These are phyloP conservation scores for Fusarium sp. DNA, from an alignment of 2,329 filamentous ascomycete genomes.

Conservation along the genomic window DNA sequence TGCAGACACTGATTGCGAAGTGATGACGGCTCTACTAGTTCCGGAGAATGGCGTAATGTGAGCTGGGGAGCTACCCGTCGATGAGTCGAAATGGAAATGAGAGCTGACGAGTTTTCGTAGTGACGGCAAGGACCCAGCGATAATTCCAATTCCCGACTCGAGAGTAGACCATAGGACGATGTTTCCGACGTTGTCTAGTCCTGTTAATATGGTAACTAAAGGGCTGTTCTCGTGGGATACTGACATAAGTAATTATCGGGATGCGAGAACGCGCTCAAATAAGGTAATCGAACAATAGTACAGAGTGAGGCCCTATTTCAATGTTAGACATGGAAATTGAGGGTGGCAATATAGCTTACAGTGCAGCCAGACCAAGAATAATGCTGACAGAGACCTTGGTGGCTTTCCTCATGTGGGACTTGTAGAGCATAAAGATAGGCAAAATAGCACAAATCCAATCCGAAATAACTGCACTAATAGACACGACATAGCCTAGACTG, in stretches of 20 bases:
- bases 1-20: not conserved
- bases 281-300: conserved; percentile 27
- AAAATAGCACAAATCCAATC: conserved; percentile 29
- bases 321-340: fast-evolving
- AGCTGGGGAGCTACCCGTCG: not conserved
- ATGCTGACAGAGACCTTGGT: conserved; percentile 28
- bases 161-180: conserved; percentile 27
- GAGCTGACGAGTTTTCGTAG: conserved; percentile 15
- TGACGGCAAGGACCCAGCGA: conserved; percentile 22
- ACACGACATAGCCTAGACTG: conserved; percentile 13
- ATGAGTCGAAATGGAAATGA: conserved; percentile 1
- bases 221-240: fast-evolving
- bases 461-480: not conserved
- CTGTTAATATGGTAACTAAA: not conserved
- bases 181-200: conserved; percentile 11
- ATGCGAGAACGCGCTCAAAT: conserved; percentile 9
- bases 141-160: conserved; percentile 32
- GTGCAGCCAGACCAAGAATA: conserved; percentile 20
- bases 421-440: conserved; percentile 30
- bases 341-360: not conserved
- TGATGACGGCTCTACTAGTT: not conserved
- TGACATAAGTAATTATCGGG: conserved; percentile 9
- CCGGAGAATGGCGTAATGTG: conserved; percentile 5
- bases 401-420: conserved; percentile 20
- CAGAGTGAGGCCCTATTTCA: conserved; percentile 13